Percentiles rank a stretch among this genome's conserved stretches.
These are phyloP conservation scores for Candida tetrigidarum DNA, from an alignment of 1,139 yeast genomes.

Conservation along the genomic window DNA sequence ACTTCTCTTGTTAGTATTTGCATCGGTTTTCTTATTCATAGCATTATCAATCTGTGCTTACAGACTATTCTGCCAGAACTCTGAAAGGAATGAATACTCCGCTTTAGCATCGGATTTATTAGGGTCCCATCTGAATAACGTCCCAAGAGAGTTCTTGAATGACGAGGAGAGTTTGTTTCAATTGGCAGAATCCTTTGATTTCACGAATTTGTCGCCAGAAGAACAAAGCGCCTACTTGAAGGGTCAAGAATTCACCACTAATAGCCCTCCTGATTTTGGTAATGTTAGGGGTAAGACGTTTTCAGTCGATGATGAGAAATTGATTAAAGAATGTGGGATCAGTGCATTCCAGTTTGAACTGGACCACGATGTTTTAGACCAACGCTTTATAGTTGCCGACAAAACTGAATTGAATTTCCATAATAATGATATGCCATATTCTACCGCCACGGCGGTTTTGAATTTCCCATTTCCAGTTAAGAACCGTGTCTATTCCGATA, in stretches of 20 bases:
- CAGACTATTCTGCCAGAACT: constrained; percentile 17
- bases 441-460: constrained; percentile 52
- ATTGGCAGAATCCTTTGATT: constrained; percentile 44
- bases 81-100: constrained; percentile 21
- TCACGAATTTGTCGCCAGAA: constrained; percentile 44
- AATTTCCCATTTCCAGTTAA: constrained; percentile 67
- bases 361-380: constrained; percentile 31
- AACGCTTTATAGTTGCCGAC: constrained; percentile 58
- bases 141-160: constrained; percentile 45
- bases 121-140: constrained; percentile 23
- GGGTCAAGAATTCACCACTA: constrained; percentile 39
- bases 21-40: constrained; percentile 19
- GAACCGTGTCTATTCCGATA: constrained; percentile 57
- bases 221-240: constrained; percentile 42
- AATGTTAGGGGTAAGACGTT: constrained; percentile 40
- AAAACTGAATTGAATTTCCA: constrained; percentile 62
- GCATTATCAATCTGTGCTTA: constrained; percentile 21
- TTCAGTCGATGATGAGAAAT: constrained; percentile 32
- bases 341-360: constrained; percentile 48
- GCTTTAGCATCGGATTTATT: constrained; percentile 18
- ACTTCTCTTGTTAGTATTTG: constrained; percentile 19
- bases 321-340: constrained; percentile 45
- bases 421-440: constrained; percentile 45
- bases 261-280: constrained; percentile 36
- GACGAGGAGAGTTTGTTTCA: constrained; percentile 44